Evolutionary conservation across 2,329 filamentous ascomycete genomes (phyloP).

Genomic region (Epicoccum nigrum): DNA sequence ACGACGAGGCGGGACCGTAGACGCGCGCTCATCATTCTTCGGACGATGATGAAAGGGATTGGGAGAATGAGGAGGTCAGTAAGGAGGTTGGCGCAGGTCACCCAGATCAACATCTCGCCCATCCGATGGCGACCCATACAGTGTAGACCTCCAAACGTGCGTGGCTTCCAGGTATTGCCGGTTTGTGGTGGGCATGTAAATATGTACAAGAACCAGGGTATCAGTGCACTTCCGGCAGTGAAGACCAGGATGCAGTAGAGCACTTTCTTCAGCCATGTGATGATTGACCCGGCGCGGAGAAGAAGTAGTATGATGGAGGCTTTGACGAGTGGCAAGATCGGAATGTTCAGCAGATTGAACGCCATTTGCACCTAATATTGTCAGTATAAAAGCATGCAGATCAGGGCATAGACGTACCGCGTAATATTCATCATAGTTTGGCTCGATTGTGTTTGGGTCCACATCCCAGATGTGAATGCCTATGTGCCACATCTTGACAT

Average conservation of each 20-base stretch:
- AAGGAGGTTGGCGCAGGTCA: constrained; percentile 50
- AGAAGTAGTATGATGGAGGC: constrained; percentile 49
- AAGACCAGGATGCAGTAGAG: constrained; percentile 48
- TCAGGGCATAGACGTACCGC: constrained; percentile 28
- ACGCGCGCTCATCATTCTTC: constrained; percentile 50
- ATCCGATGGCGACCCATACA: constrained; percentile 47
- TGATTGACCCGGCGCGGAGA: constrained; percentile 47
- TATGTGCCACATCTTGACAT: constrained; percentile 49
- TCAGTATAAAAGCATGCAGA: constrained; percentile 5
- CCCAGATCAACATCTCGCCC: constrained; percentile 49
- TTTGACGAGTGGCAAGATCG: constrained; percentile 51
- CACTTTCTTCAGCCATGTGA: constrained; percentile 46
- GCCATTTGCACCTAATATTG: constrained; percentile 40
- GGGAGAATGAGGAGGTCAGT: constrained; percentile 51
- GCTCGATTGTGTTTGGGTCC: constrained; percentile 42
- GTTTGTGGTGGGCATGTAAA: constrained; percentile 49
- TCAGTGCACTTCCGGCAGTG: constrained; percentile 43
- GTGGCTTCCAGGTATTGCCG: constrained; percentile 48
- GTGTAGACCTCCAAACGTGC: constrained; percentile 47
- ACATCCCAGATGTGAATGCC: constrained; percentile 48
- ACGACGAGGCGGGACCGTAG: constrained; percentile 48
- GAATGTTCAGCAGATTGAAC: constrained; percentile 50
- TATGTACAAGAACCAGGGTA: constrained; percentile 48
- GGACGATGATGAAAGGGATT: constrained; percentile 50
- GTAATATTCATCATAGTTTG: constrained; percentile 46